Evolutionary conservation across 768 basidiomycete species (phyloP).

Genomic region (Leccinum rimulosum): DNA sequence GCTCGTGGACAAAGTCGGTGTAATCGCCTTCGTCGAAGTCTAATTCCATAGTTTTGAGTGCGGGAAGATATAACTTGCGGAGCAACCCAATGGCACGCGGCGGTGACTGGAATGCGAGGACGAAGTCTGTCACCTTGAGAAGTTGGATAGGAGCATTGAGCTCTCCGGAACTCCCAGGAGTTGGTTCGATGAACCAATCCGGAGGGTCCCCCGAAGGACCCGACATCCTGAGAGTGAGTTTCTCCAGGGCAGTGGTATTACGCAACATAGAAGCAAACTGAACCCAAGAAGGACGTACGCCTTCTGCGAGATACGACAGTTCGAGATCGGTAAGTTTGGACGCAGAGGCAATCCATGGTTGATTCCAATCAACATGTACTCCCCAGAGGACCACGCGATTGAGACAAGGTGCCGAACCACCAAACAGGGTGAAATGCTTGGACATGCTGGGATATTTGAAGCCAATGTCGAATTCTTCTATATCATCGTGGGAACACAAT

Average conservation of each 20-base stretch:
- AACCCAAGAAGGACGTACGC: conserved; percentile 59
- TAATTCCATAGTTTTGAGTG: conserved; percentile 40
- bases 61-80: conserved; percentile 33
- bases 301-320: conserved; percentile 58
- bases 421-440: conserved; percentile 47
- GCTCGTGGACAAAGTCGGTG: conserved; percentile 43
- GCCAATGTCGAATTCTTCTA: conserved; percentile 28
- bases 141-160: conserved; percentile 32
- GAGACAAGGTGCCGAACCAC: conserved; percentile 52
- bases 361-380: conserved; percentile 67
- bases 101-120: conserved; percentile 51
- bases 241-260: conserved; percentile 50
- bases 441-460: conserved; percentile 28
- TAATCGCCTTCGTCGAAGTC: conserved; percentile 58
- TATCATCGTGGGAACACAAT: conserved; percentile 56
- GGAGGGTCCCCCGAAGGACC: conserved; percentile 48
- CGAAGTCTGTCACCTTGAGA: conserved; percentile 30
- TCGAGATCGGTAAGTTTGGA: conserved; percentile 47
- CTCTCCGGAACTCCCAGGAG: conserved; percentile 16
- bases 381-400: conserved; percentile 56
- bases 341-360: conserved; percentile 31
- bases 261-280: conserved; percentile 53
- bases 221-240: conserved; percentile 52
- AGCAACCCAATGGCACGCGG: conserved; percentile 37
- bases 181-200: conserved; percentile 32